phyloP scores from a whole-genome alignment of 2,329 filamentous ascomycete genomes.

The Torrubiellomyces zombiae region DNA sequence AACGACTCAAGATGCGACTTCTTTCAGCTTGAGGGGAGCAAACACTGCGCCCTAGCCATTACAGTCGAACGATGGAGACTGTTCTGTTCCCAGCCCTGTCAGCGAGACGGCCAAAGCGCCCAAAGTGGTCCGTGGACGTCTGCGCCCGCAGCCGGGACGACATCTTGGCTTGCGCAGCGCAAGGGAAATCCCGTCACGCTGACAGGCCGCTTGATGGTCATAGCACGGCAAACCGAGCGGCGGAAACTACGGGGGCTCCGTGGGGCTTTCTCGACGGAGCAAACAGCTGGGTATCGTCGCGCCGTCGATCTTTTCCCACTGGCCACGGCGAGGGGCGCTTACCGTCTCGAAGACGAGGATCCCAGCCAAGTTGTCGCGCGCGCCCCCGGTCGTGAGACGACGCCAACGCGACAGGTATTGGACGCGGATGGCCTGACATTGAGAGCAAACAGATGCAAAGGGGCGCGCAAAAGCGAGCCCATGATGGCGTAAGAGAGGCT shows the following conservation, averaged over 20 bases:
- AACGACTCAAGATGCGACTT: conserved; percentile 50
- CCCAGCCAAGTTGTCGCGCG: conserved; percentile 21
- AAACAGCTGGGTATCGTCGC: conserved; percentile 34
- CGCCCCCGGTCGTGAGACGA: conserved; percentile 15
- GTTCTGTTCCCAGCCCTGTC: too few relatives aligned
- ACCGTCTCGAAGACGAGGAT: conserved; percentile 33
- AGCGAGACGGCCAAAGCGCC: too few relatives aligned
- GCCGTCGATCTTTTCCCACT: conserved; percentile 39
- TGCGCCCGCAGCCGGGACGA: too few relatives aligned
- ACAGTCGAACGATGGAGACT: too few relatives aligned
- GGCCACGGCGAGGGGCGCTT: conserved; percentile 37
- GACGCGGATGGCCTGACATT: too few relatives aligned
- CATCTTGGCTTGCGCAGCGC: too few relatives aligned
- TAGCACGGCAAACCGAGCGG: conserved; percentile 44
- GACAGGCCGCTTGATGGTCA: conserved; percentile 46
- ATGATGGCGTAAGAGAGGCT: too few relatives aligned
- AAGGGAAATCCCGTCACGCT: too few relatives aligned
- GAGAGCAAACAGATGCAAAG: too few relatives aligned
- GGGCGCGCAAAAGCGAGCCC: too few relatives aligned
- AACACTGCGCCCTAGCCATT: too few relatives aligned
- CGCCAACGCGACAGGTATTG: conserved; percentile 20
- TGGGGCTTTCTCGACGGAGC: conserved; percentile 35
- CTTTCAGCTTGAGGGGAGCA: conserved; percentile 57
- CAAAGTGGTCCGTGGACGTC: too few relatives aligned
- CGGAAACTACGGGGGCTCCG: conserved; percentile 42